Evolutionary conservation across 2,329 filamentous ascomycete genomes (phyloP), one percentile per base, ranked within the genome.

Genomic region (Biscogniauxia sp.): DNA sequence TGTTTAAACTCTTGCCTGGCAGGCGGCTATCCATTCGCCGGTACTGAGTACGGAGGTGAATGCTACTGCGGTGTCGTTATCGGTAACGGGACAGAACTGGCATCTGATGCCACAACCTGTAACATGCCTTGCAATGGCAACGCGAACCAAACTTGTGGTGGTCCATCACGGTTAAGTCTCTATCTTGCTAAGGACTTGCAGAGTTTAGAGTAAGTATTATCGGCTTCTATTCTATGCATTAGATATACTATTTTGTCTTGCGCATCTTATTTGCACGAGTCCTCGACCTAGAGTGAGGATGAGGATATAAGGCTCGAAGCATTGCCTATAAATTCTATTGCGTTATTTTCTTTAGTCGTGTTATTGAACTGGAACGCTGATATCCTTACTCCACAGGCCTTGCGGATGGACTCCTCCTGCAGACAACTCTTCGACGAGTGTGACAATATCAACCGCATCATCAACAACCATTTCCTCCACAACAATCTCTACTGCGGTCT

Each of bases 41-140:
- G 80, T 59, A 75, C 77, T 9, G 79, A 84, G 71, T 82, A 41
- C 58, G 23, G 28, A 69, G 75, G 74, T 25, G 77, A 82, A 66
- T 83, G 80, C 64, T 83, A 76, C 69, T 84, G 82, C 65, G 81
- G 81, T 52, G 80, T 80, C 49, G 78, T 86, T 26, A 75, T 86
- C 37, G 84, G 82, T 49, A 81, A 81, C 64, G 74, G 75, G 58
- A 80, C 78, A 5, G 61, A 61, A 32, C 67, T 74, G 32, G 77
- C 75, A 5, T 32, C 55, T 11, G 69, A 75, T 54, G 61, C 68
- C 20, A 64, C 66, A 15, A 70, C 80, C 50, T 88, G 85, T 72
- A 75, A 77, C 62, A 79, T 80, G 68, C 71, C 79, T 49, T 88
- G 85, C 73, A 77, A 75, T 11, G 85, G 84, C 20, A 75, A 85